Evolutionary conservation across 2,329 filamentous ascomycete species (phyloP).

Genomic region (Claviceps sorghi): DNA sequence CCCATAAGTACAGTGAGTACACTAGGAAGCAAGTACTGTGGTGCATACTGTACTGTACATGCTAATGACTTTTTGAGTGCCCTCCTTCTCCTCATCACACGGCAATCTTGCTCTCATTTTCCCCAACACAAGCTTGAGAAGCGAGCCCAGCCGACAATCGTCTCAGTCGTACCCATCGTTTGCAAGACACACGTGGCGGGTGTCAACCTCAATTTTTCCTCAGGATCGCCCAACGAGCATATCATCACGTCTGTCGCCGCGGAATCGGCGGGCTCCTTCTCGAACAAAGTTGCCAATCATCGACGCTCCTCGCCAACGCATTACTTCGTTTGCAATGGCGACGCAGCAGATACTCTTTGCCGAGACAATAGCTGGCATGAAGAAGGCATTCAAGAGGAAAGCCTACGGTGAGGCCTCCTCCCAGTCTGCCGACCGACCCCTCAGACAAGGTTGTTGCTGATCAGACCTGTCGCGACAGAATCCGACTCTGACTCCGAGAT

Average conservation of each 20-base stretch:
- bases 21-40: too few species aligned
- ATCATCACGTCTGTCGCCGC: neutral
- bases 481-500: slow-evolving; percentile 66
- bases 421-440: neutral
- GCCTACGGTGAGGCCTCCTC: slow-evolving; percentile 36
- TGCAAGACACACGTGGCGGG: neutral
- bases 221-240: neutral
- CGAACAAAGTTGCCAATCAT: neutral
- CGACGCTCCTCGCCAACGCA: neutral
- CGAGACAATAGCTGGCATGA: slow-evolving; percentile 54
- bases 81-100: slow-evolving; percentile 1
- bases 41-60: neutral
- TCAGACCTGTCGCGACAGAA: slow-evolving; percentile 32
- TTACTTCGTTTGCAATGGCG: slow-evolving; percentile 20
- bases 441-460: slow-evolving; percentile 7
- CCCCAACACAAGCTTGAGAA: neutral
- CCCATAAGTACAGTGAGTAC: too few species aligned
- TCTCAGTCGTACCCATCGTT: neutral
- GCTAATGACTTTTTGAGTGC: neutral
- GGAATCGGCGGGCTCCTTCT: neutral
- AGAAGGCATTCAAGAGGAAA: slow-evolving; percentile 50
- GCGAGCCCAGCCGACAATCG: neutral
- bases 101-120: neutral
- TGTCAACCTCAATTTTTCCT: neutral
- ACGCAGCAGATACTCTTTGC: slow-evolving; percentile 47